phyloP scores from a whole-genome alignment of 2,329 filamentous ascomycete species.

The Colletotrichum sublineola region DNA sequence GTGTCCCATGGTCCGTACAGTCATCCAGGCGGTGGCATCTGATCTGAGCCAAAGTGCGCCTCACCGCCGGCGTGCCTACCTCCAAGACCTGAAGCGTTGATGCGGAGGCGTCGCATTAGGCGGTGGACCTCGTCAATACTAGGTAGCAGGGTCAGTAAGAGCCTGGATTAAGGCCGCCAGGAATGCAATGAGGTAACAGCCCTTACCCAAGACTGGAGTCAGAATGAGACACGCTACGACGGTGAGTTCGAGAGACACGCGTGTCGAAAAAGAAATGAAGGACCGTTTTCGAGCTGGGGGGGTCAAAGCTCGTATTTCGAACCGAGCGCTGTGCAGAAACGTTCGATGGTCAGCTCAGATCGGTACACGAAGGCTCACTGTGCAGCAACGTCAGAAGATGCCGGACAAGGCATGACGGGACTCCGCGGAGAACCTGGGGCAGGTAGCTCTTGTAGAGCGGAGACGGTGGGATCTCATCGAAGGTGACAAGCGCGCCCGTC shows the following conservation, averaged over 20 bases:
- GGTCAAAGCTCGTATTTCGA: constrained; percentile 16
- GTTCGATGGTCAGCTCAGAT: not conserved
- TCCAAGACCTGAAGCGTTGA: constrained; percentile 1
- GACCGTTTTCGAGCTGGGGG: not conserved
- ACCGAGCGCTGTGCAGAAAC: not conserved
- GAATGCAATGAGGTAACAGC: not conserved
- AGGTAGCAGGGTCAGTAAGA: not conserved
- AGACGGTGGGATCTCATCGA: not conserved
- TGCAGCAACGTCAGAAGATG: constrained; percentile 2
- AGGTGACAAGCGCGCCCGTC: not conserved
- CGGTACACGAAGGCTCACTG: not conserved
- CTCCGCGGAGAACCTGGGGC: not conserved
- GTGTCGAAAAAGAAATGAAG: not conserved
- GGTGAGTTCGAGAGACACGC: not conserved
- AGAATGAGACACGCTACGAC: constrained; percentile 1
- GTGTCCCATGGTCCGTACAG: not conserved
- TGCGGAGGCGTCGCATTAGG: not conserved
- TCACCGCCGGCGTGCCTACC: constrained; percentile 4
- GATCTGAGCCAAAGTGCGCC: not conserved
- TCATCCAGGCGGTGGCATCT: not conserved
- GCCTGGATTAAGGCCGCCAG: constrained; percentile 1
- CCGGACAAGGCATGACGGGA: not conserved
- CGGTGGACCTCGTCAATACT: not conserved
- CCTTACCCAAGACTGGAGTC: constrained; percentile 1
- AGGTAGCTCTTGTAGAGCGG: not conserved